Evolutionary conservation across 2,329 filamentous ascomycete species (phyloP), one percentile per base, ranked within the genome.

Genomic region (Phialophora expanda): DNA sequence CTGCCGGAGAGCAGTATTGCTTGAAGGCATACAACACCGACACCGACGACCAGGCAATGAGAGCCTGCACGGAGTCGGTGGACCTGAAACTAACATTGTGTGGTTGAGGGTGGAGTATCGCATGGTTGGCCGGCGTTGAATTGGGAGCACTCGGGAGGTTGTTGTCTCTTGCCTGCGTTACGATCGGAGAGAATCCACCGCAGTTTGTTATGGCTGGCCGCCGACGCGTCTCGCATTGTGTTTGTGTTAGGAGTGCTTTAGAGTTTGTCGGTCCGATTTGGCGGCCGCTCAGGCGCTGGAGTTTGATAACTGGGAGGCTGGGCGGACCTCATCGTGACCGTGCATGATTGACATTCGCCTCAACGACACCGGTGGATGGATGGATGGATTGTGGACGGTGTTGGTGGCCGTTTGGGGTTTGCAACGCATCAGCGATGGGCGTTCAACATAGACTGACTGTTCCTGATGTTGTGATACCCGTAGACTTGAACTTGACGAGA

Each of bases 11-110:
- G n/a, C 32, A 62, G 57, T 61, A 44, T 34, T 68, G 66, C 44
- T 54, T 38, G 20, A 51, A 26, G 11, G 59, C 66, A 12, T 68
- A 68, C 56, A 68, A 66, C 14, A 61, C 50, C 12, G 62, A 60
- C 54, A 56, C 65, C 44, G 66, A 68, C 46, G 64, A 64, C 55
- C 60, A 50, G 9, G 56, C 66, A 34, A 60, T 66, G 58, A 56
- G 61, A 58, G 64, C 65, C 50, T 69, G 64, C 20, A n/a, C 50
- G n/a, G 57, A 63, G 41, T 24, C 20, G 22, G 59, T 56, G 20
- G 41, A 57, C 26, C 48, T 68, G 56, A 62, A 51, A 34, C 56
- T 66, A 59, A 64, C 60, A 11, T 44, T 68, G 17, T 68, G 66
- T 58, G 60, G 60, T 62, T 68, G 56, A 66, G 53, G 24, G 3